Evolutionary conservation across 176 grass and related monocot genomes (phyloP), one percentile per base, ranked within the genome.

Genomic region (Triticum urartu): DNA sequence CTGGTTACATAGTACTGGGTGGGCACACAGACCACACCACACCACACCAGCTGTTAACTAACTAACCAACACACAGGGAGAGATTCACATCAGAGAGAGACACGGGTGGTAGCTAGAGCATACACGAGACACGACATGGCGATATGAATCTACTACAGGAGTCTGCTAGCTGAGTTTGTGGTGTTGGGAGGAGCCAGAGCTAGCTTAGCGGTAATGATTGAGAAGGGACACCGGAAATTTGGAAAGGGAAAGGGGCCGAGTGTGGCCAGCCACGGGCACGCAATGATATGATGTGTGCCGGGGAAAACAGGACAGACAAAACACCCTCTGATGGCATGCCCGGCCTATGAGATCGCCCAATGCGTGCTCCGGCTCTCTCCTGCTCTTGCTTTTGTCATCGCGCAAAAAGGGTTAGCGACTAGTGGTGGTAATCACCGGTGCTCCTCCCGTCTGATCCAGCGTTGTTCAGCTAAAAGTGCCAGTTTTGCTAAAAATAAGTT

Each of bases 211-310:
- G 70, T 73, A 45, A 84, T 87, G 89, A 90, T 87, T 67, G 58
- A 20, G 58, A 73, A 22, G 17, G 88, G 18, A 56, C 72, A 83
- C 50, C 32, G 35, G 80, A 67, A 87, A 63, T 8, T 25, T 1
- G 5, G 30, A 13, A 34, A 52, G 54, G 13, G 43, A n/a, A 4
- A 68, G 65, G 64, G 2, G 12, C 3, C 7, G 68, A 2, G 17
- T 39, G 34, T 6, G 68, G 11, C 69, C 15, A 54, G 50, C 5
- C 50, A 6, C 50, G 50, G 59, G 21, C 11, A 47, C 0, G 10
- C 17, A 65, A 83, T 86, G 65, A 87, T 87, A 83, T 86, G 54
- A 87, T 87, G 30, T 34, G 54, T 79, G 84, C 32, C 72, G 72
- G 67, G 79, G 52, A 38, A 83, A 15, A 32, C 63, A 66, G 25